Evolutionary conservation across 2,329 filamentous ascomycete genomes (phyloP), one percentile per base, ranked within the genome.

Genomic region (Zalaria sp.): DNA sequence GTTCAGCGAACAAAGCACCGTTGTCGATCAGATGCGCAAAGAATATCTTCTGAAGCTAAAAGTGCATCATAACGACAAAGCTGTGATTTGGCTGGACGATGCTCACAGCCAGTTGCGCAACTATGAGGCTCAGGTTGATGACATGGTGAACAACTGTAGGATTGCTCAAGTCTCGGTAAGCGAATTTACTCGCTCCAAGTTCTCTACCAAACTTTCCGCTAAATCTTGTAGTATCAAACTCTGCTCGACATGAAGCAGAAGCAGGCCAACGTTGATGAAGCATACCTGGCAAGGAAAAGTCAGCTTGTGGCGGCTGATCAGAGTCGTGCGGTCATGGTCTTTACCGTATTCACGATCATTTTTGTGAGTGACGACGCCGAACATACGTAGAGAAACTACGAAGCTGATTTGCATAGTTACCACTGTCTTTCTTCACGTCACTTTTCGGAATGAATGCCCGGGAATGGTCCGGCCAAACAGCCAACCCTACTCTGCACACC

Each of bases 231-330:
- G 64, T 79, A 78, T 47, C 75, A 79, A 49, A 78, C 78, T 47
- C 65, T 81, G 4, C 69, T 80, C 8, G 75, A 80, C 54, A 77
- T 81, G 67, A 75, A 77, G 34, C 76, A 80, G 52, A 73, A 77
- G 10, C 75, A 80, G 50, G 75, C 76, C 0, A 77, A 80, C 51
- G 74, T 81, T 2, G 75, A 79, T 50, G 77, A 81, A 53, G 75
- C 78, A 5, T 71, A 75, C 25, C 70, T 77, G 56, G 76, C 75
- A 25, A 64, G 77, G 2, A 62, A 77, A 42, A 73, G 80, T 49
- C 75, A 76, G 1, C 75, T 80, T 48, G 68, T 79, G 0, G 75
- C 77, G 0, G 73, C 72, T 44, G 69, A 71, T 5, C 76, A 79
- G 55, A 77, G 73, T 42, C 64, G 75, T 25, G 75, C 75, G 10